Percentiles rank a stretch among this genome's conserved stretches.
Evolutionary conservation across 2,329 filamentous ascomycete species (phyloP).

Genomic region (Cercospora sp.): DNA sequence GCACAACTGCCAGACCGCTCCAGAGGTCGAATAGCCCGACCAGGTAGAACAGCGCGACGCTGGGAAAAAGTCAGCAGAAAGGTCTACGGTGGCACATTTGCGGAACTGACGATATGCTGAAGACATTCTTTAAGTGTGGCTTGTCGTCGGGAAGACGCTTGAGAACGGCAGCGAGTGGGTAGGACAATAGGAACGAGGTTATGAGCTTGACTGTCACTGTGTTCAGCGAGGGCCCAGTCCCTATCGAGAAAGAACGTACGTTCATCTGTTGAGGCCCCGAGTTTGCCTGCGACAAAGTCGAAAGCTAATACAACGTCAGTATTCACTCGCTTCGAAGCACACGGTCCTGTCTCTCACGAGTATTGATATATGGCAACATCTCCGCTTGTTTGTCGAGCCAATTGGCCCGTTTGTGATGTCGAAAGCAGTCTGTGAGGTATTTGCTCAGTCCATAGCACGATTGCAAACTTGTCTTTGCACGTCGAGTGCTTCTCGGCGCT

Average conservation of each 20-base stretch:
- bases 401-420: slow-evolving; percentile 6
- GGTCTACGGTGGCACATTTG: not conserved
- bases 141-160: slow-evolving; percentile 86
- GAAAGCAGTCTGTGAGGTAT: not conserved
- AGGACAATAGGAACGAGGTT: slow-evolving; percentile 85
- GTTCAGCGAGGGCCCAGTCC: slow-evolving; percentile 4
- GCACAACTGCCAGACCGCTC: slow-evolving; percentile 75
- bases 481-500: not conserved
- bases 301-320: slow-evolving; percentile 54
- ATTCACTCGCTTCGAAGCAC: slow-evolving; percentile 10
- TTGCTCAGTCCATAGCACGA: not conserved
- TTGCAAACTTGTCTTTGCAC: not conserved
- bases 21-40: slow-evolving; percentile 92
- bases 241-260: slow-evolving; percentile 44
- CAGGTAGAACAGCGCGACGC: slow-evolving; percentile 83
- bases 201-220: slow-evolving; percentile 78
- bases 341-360: slow-evolving; percentile 49
- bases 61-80: slow-evolving; percentile 38
- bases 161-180: slow-evolving; percentile 81
- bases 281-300: slow-evolving; percentile 55
- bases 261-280: slow-evolving; percentile 66
- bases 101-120: slow-evolving; percentile 68
- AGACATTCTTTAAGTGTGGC: slow-evolving; percentile 82
- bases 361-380: slow-evolving; percentile 67
- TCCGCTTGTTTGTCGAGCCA: slow-evolving; percentile 11